Percentiles rank a stretch among this genome's conserved stretches.
phyloP scores from a whole-genome alignment of 164 flowering plant genomes.

The Macadamia integrifolia region DNA sequence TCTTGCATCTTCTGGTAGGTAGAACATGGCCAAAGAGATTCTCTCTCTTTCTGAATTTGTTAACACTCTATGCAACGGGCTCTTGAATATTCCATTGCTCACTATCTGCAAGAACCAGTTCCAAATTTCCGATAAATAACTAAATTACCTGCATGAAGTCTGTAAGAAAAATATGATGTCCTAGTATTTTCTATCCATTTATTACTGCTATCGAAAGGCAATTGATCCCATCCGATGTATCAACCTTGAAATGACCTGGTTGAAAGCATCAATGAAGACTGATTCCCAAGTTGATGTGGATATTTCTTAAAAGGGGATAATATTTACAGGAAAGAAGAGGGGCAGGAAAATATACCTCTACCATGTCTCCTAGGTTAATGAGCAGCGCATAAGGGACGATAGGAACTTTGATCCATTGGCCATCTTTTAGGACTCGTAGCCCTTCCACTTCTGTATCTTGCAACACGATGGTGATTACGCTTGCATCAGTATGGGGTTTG shows the following conservation, averaged over 20 bases:
- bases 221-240: neutral
- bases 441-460: slow-evolving; percentile 55
- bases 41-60: slow-evolving; percentile 19
- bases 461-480: slow-evolving; percentile 41
- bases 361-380: slow-evolving; percentile 38
- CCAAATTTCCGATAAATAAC: neutral
- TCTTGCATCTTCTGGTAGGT: slow-evolving; percentile 11
- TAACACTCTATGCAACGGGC: slow-evolving; percentile 31
- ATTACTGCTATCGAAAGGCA: neutral
- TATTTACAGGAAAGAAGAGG: neutral
- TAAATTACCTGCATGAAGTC: neutral
- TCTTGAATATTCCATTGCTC: slow-evolving; percentile 35
- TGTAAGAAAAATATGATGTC: too few relatives aligned
- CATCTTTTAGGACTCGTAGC: slow-evolving; percentile 44
- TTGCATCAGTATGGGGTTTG: slow-evolving; percentile 52
- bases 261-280: too few relatives aligned
- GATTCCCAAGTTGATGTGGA: neutral
- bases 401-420: slow-evolving; percentile 42
- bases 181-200: neutral
- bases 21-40: slow-evolving; percentile 21
- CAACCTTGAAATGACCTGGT: neutral
- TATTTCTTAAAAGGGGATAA: neutral
- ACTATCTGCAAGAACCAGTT: slow-evolving; percentile 21
- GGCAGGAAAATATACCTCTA: slow-evolving; percentile 18
- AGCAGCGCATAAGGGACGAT: slow-evolving; percentile 39